A percentile compares a stretch with the other conserved stretches of the same genome.
These are phyloP conservation scores for Moesziomyces sp. DNA, from an alignment of 1,284 basidiomycete species.

Conservation along the genomic window DNA sequence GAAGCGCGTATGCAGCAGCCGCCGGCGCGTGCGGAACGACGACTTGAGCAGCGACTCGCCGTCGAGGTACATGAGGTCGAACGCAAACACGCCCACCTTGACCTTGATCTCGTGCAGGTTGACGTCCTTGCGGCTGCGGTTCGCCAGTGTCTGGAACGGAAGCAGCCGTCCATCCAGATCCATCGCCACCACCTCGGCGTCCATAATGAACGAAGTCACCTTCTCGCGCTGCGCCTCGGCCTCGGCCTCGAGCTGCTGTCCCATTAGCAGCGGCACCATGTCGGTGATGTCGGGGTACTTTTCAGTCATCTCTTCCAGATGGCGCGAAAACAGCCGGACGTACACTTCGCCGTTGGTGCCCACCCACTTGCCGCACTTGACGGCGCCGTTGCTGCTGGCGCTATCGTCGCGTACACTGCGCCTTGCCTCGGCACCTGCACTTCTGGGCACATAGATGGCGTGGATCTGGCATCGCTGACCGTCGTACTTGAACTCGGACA, in stretches of 20 bases:
- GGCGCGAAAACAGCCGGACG: constrained; percentile 84
- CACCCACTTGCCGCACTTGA: constrained; percentile 58
- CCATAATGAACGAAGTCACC: constrained; percentile 78
- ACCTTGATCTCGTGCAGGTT: constrained; percentile 62
- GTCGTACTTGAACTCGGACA: constrained; percentile 81
- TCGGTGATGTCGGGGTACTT: constrained; percentile 88
- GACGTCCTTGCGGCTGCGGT: constrained; percentile 63
- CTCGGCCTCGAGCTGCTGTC: constrained; percentile 38
- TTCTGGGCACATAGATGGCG: constrained; percentile 67
- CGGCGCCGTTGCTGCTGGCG: constrained; percentile 6
- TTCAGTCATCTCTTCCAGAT: constrained; percentile 89
- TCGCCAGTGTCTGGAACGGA: constrained; percentile 60
- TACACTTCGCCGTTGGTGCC: constrained; percentile 65
- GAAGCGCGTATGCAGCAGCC: constrained; percentile 73
- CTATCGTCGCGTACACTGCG: constrained; percentile 32
- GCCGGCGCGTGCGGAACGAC: constrained; percentile 79
- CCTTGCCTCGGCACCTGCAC: constrained; percentile 35
- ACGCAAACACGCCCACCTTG: constrained; percentile 63
- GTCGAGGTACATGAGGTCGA: constrained; percentile 68
- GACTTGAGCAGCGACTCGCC: constrained; percentile 76
- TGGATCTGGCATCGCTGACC: constrained; percentile 89
- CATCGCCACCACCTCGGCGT: constrained; percentile 76
- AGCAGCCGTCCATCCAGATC: constrained; percentile 56
- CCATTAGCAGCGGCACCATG: constrained; percentile 64
- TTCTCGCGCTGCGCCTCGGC: not conserved